Evolutionary conservation across 192 early-diverging fungal species (phyloP).

Genomic region (Geranomyces michiganensis): DNA sequence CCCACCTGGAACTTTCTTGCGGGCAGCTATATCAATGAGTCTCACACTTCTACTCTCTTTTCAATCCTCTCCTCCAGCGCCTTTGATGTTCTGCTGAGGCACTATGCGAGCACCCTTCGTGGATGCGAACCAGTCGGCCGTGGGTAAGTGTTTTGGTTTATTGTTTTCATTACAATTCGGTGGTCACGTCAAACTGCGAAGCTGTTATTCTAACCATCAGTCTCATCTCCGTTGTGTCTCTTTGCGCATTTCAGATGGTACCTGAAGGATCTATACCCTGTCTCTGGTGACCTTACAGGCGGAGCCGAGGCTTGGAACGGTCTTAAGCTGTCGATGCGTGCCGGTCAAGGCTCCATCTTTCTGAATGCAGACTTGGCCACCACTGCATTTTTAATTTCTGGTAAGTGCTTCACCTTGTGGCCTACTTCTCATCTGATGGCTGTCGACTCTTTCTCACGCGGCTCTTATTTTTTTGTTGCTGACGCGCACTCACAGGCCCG

Average conservation of each 20-base stretch:
- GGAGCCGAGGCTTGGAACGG: conserved; percentile 45
- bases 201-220: too few species aligned
- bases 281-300: conserved; percentile 16
- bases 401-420: conserved; percentile 4
- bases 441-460: too few species aligned
- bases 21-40: background rate
- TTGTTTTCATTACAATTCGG: background rate
- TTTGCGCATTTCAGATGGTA: conserved; percentile 17
- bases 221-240: background rate
- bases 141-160: conserved; percentile 11
- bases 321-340: conserved; percentile 34
- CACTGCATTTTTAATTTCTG: conserved; percentile 35
- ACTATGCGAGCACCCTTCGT: conserved; percentile 8
- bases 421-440: too few species aligned
- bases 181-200: background rate
- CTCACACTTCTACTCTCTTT: conserved; percentile 7
- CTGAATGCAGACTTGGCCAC: conserved; percentile 42
- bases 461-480: background rate
- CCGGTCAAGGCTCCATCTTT: conserved; percentile 26
- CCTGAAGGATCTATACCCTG: conserved; percentile 13
- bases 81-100: conserved; percentile 28
- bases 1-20: background rate
- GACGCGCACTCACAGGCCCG: background rate
- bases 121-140: conserved; percentile 26
- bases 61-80: conserved; percentile 4